Evolutionary conservation across 2,329 filamentous ascomycete genomes (phyloP), one percentile per base, ranked within the genome.

Genomic region (Apiospora koreana): DNA sequence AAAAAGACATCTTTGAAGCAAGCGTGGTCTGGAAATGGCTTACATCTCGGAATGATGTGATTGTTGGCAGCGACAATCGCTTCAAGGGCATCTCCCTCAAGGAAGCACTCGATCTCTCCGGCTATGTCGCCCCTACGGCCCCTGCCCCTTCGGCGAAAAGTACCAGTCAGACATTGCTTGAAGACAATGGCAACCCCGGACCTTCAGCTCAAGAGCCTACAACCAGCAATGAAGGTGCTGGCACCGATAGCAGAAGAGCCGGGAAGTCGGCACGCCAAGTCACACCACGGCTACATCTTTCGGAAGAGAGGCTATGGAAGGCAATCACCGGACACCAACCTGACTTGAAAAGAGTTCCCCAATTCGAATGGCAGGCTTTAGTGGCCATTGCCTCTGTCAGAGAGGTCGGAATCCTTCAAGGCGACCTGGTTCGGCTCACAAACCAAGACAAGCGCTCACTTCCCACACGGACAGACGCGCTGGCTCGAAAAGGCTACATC

Each of bases 361-460:
- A 83, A 14, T 86, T 87, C 14, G 88, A 90, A 78, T 91, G 88
- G 88, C 83, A 86, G 73, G 83, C 87, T 2, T 81, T 91, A 10
- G 80, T 88, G 23, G 87, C 86, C 23, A 89, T 91, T 69, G 88
- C 88, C 25, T 86, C 86, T 0, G 84, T 83, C 18, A 86, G 84
- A 68, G 80, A 83, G 9, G 80, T 85, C 7, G 89, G 89, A 5
- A 90, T 91, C 58, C 79, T 90, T 18, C 89, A 91, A 78, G 87
- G 87, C 50, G 88, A 91, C 70, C 81, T 91, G 31, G 86, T 87
- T 21, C 84, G 85, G 25, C 79, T 89, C 0, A 87, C 88, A 16
- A 84, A 85, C 28, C 89, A 91, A 76, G 89, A 91, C 77, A 91
- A 91, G 76, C 85, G 89, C 67, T 91, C 89, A 1, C 84, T 91